Percentiles rank a stretch among this genome's conserved stretches.
phyloP scores from a whole-genome alignment of 1,139 yeast genomes.

The Pichia norvegensis region DNA sequence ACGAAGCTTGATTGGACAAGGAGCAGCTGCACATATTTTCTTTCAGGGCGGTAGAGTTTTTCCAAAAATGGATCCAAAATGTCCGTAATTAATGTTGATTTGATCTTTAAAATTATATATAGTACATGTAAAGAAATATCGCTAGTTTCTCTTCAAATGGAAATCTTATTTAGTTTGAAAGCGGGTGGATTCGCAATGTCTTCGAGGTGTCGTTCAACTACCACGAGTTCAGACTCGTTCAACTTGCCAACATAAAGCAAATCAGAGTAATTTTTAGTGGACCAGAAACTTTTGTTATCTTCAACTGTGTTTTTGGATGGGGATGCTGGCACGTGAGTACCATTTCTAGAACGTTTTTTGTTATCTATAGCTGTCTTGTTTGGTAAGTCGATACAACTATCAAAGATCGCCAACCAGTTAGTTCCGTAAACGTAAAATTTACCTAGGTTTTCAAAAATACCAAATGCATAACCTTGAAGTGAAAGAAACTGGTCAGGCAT shows the following conservation, averaged over 20 bases:
- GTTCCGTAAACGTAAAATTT: slow-evolving; percentile 81
- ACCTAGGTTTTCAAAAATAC: slow-evolving; percentile 40
- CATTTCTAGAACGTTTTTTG: slow-evolving; percentile 60
- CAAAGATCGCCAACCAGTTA: slow-evolving; percentile 75
- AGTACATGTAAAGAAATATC: background rate
- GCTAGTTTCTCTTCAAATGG: slow-evolving; percentile 31
- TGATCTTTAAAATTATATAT: background rate
- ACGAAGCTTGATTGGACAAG: slow-evolving; percentile 57
- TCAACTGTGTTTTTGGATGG: slow-evolving; percentile 12
- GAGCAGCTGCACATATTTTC: slow-evolving; percentile 61
- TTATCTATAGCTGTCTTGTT: slow-evolving; percentile 1
- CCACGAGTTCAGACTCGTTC: slow-evolving; percentile 48
- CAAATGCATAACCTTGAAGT: slow-evolving; percentile 65
- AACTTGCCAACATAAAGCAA: slow-evolving; percentile 56
- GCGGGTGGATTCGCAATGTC: slow-evolving; percentile 63
- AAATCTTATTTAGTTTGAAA: slow-evolving; percentile 62
- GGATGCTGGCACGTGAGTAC: slow-evolving; percentile 42
- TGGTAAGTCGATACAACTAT: slow-evolving; percentile 37
- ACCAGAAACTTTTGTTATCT: slow-evolving; percentile 50
- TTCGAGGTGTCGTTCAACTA: slow-evolving; percentile 71
- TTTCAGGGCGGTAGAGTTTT: slow-evolving; percentile 59
- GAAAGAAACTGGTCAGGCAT: slow-evolving; percentile 59
- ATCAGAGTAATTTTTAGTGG: slow-evolving; percentile 71
- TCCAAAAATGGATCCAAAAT: slow-evolving; percentile 30
- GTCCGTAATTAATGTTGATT: background rate